Evolutionary conservation across 352 stramenopile species (phyloP), one percentile per base, ranked within the genome.

Genomic region (Globisporangium paddicum): DNA sequence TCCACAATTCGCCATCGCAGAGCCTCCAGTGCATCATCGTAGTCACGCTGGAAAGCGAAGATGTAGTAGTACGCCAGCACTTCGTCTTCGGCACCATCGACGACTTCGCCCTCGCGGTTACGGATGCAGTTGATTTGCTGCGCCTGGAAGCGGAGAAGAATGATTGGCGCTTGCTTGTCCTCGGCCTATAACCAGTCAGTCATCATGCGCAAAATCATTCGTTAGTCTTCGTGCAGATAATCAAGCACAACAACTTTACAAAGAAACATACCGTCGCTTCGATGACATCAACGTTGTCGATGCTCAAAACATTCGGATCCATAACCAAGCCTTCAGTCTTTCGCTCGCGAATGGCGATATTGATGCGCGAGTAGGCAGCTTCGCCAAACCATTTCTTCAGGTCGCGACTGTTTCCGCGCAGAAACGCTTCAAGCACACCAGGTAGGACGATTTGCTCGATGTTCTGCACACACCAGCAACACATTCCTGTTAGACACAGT

Each of bases 121-220:
- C 93, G 82, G 38, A 99, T 97, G 75, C 97, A 99, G 81, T 99
- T 98, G 72, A 99, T 99, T 79, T 99, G 97, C 77, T 99, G 97
- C 44, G 93, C 95, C 82, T 98, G 97, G 72, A 99, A 98, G 58
- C 98, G 93, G 38, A 99, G 69, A 11, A 99, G 68, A 67, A 99
- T 96, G 56, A 98, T 98, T 8, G 96, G 96, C 55, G 96, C 82
- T 58, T 93, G 85, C 49, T 91, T 94, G 51, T 93, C 82, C 42
- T 95, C 88, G n/a, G 89, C 85, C 89, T 88, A 47, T 13, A 10
- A 21, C 55, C 23, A 77, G 44, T n/a, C 44, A 32, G 21, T 48
- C 58, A n/a, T n/a, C n/a, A n/a, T n/a, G n/a, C n/a, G 14, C 37
- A 11, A 45, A 45, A 13, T 30, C 34, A 38, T 30, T 9, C 16